These are phyloP conservation scores for Dendrothele bispora DNA, from an alignment of 768 basidiomycete genomes.

Conservation along the genomic window DNA sequence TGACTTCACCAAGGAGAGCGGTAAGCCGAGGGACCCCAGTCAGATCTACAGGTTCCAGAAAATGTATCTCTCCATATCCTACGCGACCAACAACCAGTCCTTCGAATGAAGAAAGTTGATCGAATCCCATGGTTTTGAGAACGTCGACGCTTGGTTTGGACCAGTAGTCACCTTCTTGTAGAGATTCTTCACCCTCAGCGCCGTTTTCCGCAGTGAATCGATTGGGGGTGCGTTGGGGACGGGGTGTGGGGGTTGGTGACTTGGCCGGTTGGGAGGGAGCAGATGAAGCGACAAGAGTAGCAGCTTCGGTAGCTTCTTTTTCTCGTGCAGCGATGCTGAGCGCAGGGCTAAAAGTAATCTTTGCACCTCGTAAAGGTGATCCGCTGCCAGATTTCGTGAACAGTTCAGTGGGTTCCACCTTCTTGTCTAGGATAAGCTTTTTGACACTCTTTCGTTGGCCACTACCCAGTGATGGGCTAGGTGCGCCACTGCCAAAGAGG, in stretches of 20 bases:
- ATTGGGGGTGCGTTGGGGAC: slow-evolving; percentile 37
- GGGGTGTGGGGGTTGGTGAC: slow-evolving; percentile 36
- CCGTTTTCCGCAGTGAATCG: slow-evolving; percentile 29
- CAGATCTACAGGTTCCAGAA: slow-evolving; percentile 79
- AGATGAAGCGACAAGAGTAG: slow-evolving; percentile 18
- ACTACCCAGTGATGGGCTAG: slow-evolving; percentile 67
- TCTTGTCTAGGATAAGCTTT: slow-evolving; percentile 88
- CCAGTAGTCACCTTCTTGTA: slow-evolving; percentile 90
- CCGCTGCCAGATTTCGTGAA: slow-evolving; percentile 52
- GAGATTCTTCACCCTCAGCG: slow-evolving; percentile 25
- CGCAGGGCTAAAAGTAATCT: slow-evolving; percentile 73
- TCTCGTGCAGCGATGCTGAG: slow-evolving; percentile 75
- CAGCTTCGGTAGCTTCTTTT: slow-evolving; percentile 54
- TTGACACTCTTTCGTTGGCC: slow-evolving; percentile 83
- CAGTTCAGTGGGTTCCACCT: slow-evolving; percentile 70
- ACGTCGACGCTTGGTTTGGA: slow-evolving; percentile 75
- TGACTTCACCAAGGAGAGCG: slow-evolving; percentile 81
- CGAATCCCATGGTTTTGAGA: slow-evolving; percentile 69
- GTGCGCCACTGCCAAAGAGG: slow-evolving; percentile 38
- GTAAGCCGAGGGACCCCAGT: slow-evolving; percentile 80
- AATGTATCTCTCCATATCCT: slow-evolving; percentile 88
- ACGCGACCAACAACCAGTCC: slow-evolving; percentile 87
- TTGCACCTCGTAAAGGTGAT: slow-evolving; percentile 44
- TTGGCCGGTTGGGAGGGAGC: slow-evolving; percentile 23
- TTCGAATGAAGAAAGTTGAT: slow-evolving; percentile 70